Conservation (phyloP, 179 eudicot species). For the Heliamphora pulchella region DNA sequence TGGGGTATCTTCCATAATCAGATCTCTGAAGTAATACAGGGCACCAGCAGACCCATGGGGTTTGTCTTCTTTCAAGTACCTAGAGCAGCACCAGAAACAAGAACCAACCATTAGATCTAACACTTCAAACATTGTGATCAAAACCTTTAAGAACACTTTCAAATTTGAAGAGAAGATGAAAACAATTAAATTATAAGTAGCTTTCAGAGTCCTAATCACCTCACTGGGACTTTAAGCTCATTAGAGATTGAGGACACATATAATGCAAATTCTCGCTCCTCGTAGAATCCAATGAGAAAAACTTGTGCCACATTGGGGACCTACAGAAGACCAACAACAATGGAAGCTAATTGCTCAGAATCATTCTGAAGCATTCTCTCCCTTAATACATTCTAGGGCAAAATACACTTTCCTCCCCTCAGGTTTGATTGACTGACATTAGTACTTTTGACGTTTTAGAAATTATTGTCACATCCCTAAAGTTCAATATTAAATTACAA, state of each 20-base stretch:
- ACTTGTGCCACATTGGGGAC: conserved; percentile 79
- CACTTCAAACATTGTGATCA: too few relatives aligned
- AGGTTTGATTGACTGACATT: too few relatives aligned
- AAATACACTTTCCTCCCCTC: too few relatives aligned
- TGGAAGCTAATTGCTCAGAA: too few relatives aligned
- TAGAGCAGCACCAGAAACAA: conserved; percentile 24
- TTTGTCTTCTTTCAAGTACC: conserved; percentile 94
- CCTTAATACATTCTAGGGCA: too few relatives aligned
- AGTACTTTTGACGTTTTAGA: too few relatives aligned
- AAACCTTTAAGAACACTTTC: too few relatives aligned
- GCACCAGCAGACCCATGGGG: conserved; percentile 99
- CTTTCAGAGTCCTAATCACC: too few relatives aligned
- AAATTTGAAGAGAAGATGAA: background rate
- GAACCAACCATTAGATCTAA: conserved; percentile 12
- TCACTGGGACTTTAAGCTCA: conserved; percentile 86
- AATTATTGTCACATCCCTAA: too few relatives aligned
- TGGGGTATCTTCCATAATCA: conserved; percentile 88
- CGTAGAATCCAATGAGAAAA: conserved; percentile 84
- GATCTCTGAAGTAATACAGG: conserved; percentile 79
- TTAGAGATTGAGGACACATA: conserved; percentile 94
- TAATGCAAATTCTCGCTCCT: conserved; percentile 84
- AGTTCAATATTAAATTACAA: too few relatives aligned
- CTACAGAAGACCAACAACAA: conserved; percentile 36
- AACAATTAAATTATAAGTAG: too few relatives aligned
- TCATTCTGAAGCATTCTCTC: too few relatives aligned